phyloP scores from a whole-genome alignment of 176 grass and related monocot species.

The Avena sativa region DNA sequence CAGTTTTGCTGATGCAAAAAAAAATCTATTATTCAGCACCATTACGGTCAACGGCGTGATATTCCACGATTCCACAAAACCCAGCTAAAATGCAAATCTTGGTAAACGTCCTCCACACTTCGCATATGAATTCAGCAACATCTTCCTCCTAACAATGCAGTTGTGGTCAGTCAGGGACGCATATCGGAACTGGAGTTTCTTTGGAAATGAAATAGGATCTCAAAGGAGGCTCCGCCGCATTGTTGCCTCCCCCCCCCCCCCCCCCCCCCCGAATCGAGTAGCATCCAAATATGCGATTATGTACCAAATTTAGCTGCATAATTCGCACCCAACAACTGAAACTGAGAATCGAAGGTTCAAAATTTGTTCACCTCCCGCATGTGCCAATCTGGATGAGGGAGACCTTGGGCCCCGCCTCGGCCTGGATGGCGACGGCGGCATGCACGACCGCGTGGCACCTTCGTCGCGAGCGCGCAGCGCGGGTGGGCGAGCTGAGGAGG shows the following conservation, averaged over 20 bases:
- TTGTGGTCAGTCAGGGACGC: too few relatives aligned
- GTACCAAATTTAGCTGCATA: not conserved
- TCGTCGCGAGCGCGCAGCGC: conserved; percentile 43
- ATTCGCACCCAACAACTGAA: not conserved
- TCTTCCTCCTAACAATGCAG: not conserved
- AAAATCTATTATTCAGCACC: not conserved
- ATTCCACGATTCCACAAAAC: conserved; percentile 31
- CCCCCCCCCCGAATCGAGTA: not conserved
- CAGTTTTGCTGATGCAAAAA: not conserved
- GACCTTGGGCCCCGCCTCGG: conserved; percentile 77
- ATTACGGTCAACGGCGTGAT: conserved; percentile 32
- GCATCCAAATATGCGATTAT: conserved; percentile 44
- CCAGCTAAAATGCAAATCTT: not conserved
- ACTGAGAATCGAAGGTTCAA: conserved; percentile 19
- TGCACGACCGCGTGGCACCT: conserved; percentile 47
- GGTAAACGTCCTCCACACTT: conserved; percentile 1
- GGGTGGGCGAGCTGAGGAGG: conserved; percentile 54
- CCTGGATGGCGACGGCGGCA: conserved; percentile 71
- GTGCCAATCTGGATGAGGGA: conserved; percentile 90
- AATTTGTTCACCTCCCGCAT: conserved; percentile 72
- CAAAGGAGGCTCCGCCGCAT: not conserved
- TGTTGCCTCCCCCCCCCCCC: not conserved
- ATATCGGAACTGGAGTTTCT: too few relatives aligned
- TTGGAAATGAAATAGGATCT: too few relatives aligned
- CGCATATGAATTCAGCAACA: conserved; percentile 24